These are phyloP conservation scores for Pleurotus platypus DNA, from an alignment of 768 basidiomycete genomes.

Conservation along the genomic window DNA sequence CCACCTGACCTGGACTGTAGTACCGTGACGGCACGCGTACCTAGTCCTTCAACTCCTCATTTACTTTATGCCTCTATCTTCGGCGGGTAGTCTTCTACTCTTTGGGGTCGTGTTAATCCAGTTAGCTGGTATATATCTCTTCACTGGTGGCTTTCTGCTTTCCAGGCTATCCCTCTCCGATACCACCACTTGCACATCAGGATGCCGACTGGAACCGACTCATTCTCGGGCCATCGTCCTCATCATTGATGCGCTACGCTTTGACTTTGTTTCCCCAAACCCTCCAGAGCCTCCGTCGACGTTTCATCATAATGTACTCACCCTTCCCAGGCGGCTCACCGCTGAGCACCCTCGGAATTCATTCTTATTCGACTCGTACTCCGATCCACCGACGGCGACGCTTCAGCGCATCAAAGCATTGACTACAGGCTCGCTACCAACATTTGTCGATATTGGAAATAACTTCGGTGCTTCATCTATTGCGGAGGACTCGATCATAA, in stretches of 20 bases:
- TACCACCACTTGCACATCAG: slow-evolving; percentile 36
- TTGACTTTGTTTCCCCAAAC: slow-evolving; percentile 82
- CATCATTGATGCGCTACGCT: slow-evolving; percentile 88
- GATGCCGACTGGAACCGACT: slow-evolving; percentile 52
- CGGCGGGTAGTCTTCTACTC: slow-evolving; percentile 31
- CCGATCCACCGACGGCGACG: slow-evolving; percentile 93
- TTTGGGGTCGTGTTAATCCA: slow-evolving; percentile 68
- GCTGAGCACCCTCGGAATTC: slow-evolving; percentile 61
- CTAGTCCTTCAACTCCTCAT: too few species aligned
- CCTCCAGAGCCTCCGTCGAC: slow-evolving; percentile 58
- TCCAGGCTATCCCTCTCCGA: slow-evolving; percentile 70
- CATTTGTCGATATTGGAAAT: slow-evolving; percentile 87
- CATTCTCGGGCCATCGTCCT: slow-evolving; percentile 80
- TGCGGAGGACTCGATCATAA: slow-evolving; percentile 82
- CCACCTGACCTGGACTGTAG: too few species aligned
- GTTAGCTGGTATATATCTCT: slow-evolving; percentile 78
- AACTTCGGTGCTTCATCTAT: slow-evolving; percentile 89
- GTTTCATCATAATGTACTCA: slow-evolving; percentile 79
- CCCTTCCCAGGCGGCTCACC: slow-evolving; percentile 72
- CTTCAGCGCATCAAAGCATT: slow-evolving; percentile 92
- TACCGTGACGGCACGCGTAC: too few species aligned
- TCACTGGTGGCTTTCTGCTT: slow-evolving; percentile 88
- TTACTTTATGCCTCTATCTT: too few species aligned
- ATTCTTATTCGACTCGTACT: slow-evolving; percentile 82
- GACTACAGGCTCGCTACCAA: slow-evolving; percentile 92